phyloP scores from a whole-genome alignment of 352 stramenopile species.

The Globisporangium spiculum region DNA sequence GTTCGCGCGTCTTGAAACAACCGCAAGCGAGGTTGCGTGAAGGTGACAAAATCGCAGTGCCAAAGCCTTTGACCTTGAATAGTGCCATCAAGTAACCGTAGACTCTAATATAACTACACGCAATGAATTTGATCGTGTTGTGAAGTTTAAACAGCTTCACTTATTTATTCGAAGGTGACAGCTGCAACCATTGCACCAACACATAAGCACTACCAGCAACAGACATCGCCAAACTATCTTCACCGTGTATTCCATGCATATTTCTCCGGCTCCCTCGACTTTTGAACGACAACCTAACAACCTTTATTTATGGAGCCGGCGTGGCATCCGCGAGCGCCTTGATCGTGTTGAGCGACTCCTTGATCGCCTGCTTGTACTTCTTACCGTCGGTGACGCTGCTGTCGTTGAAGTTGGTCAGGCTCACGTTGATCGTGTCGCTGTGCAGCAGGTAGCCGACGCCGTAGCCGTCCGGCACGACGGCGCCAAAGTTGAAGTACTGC shows the following conservation, averaged over 20 bases:
- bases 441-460: constrained; percentile 89
- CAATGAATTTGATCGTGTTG: neutral
- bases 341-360: constrained; percentile 73
- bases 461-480: constrained; percentile 86
- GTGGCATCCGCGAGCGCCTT: constrained; percentile 63
- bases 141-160: neutral
- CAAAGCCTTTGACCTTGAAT: neutral
- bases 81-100: neutral
- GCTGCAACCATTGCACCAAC: no score
- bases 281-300: neutral
- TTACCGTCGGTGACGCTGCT: constrained; percentile 59
- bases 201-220: neutral
- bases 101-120: neutral
- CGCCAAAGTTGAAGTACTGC: constrained; percentile 89
- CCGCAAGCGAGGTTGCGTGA: constrained; percentile 4
- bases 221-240: neutral
- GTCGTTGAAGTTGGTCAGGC: constrained; percentile 85
- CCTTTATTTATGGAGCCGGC: constrained; percentile 17
- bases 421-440: constrained; percentile 80
- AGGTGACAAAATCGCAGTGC: neutral
- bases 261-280: neutral
- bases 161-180: no score
- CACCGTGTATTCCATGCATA: neutral
- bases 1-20: constrained; percentile 14
- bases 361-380: constrained; percentile 68